phyloP scores from a whole-genome alignment of 495 filamentous ascomycete species.

The Annulohypoxylon bovei region DNA sequence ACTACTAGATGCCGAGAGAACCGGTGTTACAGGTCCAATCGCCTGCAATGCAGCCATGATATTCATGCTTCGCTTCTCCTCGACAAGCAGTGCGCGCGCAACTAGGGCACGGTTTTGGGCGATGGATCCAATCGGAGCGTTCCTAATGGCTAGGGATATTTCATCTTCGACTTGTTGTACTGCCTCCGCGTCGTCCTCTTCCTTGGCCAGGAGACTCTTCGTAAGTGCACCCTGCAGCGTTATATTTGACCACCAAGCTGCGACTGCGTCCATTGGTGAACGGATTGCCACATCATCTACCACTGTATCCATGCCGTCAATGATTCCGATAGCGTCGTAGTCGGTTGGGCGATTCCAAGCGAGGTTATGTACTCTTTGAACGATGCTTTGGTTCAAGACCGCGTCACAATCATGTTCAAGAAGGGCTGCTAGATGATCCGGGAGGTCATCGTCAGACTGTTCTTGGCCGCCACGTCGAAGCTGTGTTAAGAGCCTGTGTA shows the following conservation, averaged over 20 bases:
- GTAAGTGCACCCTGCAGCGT: conserved; percentile 76
- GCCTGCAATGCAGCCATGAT: conserved; percentile 65
- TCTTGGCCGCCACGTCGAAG: conserved; percentile 54
- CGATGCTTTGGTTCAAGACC: conserved; percentile 77
- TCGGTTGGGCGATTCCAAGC: conserved; percentile 85
- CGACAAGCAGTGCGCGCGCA: conserved; percentile 68
- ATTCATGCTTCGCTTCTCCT: conserved; percentile 62
- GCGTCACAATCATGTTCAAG: conserved; percentile 80
- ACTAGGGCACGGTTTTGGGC: conserved; percentile 82
- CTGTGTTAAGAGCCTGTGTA: conserved; percentile 68
- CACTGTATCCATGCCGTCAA: conserved; percentile 81
- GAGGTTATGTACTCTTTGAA: conserved; percentile 89
- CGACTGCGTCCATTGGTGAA: conserved; percentile 87
- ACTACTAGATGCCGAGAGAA: conserved; percentile 36
- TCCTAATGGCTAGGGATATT: conserved; percentile 72
- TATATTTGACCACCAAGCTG: conserved; percentile 88
- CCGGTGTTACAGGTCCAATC: conserved; percentile 55
- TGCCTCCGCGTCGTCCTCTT: conserved; percentile 49
- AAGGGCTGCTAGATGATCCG: conserved; percentile 77
- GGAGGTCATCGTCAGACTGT: conserved; percentile 68
- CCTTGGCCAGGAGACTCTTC: conserved; percentile 63
- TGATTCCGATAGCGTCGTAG: conserved; percentile 66
- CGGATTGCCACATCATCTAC: conserved; percentile 87
- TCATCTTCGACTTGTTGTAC: conserved; percentile 58
- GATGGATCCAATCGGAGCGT: conserved; percentile 82